These are phyloP conservation scores for Leccinum pellstonianum DNA, from an alignment of 768 basidiomycete genomes.

Conservation along the genomic window DNA sequence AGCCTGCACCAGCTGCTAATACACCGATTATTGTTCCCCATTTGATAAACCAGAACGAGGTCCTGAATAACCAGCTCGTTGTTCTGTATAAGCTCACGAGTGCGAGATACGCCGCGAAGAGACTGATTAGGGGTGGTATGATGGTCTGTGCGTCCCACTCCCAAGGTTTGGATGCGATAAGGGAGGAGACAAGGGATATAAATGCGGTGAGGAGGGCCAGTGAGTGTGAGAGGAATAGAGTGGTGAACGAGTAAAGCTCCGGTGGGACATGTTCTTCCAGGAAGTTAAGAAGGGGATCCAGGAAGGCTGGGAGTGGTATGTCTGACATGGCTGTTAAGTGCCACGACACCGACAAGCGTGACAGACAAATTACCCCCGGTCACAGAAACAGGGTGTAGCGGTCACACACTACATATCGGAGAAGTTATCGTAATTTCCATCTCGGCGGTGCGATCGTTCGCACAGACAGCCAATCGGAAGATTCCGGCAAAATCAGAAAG, in stretches of 20 bases:
- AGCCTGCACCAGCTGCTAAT: constrained; percentile 54
- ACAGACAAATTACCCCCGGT: constrained; percentile 12
- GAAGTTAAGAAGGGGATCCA: constrained; percentile 55
- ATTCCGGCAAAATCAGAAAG: constrained; percentile 15
- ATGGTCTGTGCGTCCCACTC: constrained; percentile 68
- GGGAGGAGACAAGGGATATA: constrained; percentile 44
- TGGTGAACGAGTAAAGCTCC: constrained; percentile 50
- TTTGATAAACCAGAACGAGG: constrained; percentile 67
- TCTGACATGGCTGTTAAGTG: constrained; percentile 27
- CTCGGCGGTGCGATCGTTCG: constrained; percentile 5
- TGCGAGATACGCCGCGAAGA: constrained; percentile 73
- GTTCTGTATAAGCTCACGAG: constrained; percentile 78
- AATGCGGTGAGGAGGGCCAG: constrained; percentile 51
- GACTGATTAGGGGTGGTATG: constrained; percentile 70
- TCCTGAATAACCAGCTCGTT: constrained; percentile 69
- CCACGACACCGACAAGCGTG: constrained; percentile 24
- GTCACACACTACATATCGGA: constrained; percentile 11
- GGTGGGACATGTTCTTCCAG: constrained; percentile 55
- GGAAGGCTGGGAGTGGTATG: constrained; percentile 43
- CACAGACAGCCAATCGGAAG: constrained; percentile 29
- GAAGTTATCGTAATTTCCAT: constrained; percentile 10
- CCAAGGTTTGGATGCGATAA: constrained; percentile 50
- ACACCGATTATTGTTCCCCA: constrained; percentile 66
- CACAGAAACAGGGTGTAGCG: constrained; percentile 9
- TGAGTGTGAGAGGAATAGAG: constrained; percentile 51